Base-by-base conservation (phyloP, 164 flowering plant species). In the Santalum album region DNA sequence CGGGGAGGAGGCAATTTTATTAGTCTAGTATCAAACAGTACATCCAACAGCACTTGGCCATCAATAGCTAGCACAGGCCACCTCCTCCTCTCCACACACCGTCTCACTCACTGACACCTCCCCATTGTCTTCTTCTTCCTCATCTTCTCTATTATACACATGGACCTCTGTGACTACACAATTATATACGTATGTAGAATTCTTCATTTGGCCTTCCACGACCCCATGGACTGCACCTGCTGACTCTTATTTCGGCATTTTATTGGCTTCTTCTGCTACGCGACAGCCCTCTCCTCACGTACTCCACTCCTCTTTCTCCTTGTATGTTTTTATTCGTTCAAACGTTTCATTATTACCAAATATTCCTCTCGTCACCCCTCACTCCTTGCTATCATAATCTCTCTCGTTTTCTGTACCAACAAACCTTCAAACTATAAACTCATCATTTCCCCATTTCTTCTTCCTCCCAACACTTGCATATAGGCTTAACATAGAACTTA, bases 181-280 rank as follows among this genome's bases (percentile, higher is more conserved):
- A 9, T 38, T 59, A 27, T 39, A 29, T 54, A 26, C 23, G 25
- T 32, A 24, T 62, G 29, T 57, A 21, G 19, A 45, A 42, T 51
- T 49, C 56, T 54, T 49, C 38, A 32, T 58, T 40, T 59, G n/a
- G 49, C 73, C 65, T 54, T 75, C 61, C 44, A 73, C 74, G 74
- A 77, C 82, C 71, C 69, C 67, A 70, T 63, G 66, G 71, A 69
- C 73, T 61, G 72, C 69, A 64, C 53, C 49, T 69, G 81, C 78
- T 70, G 78, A 74, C 81, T 66, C 66, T 26, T 72, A 69, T 70
- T 72, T 63, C 60, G 60, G 66, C 73, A 51, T 73, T 18, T 42
- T 17, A 2, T 42, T 18, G n/a, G 5, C 45, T 0, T 42, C 5
- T 38, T 3, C 34, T 29, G 9, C 4, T 9, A 9, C 6, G 9